Evolutionary conservation across 2,329 filamentous ascomycete genomes (phyloP).

Genomic region (Emydomyces testavorans): DNA sequence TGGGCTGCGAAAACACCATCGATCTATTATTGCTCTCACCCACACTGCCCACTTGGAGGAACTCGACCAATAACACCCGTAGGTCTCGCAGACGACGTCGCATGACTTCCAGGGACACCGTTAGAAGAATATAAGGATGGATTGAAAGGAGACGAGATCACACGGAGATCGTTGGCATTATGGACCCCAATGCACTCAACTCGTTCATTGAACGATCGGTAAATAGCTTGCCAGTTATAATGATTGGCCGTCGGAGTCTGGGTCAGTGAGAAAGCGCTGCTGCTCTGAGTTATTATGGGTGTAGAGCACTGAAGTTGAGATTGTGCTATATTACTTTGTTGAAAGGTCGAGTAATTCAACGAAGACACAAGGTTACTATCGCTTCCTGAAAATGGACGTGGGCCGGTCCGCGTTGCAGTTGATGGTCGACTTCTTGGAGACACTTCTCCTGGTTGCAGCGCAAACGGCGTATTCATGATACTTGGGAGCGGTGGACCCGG

Average conservation of each 20-base stretch:
- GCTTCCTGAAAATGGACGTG: background rate
- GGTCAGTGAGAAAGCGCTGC: constrained; percentile 8
- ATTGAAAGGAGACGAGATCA: background rate
- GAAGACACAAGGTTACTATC: constrained; percentile 1
- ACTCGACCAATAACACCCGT: constrained; percentile 29
- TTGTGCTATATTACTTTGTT: constrained; percentile 22
- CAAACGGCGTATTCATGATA: constrained; percentile 32
- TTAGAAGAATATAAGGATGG: background rate
- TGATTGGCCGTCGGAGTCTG: background rate
- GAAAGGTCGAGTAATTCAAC: constrained; percentile 22
- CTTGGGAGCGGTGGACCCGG: constrained; percentile 24
- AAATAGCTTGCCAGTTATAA: background rate
- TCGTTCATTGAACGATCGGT: constrained; percentile 5
- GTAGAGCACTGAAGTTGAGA: background rate
- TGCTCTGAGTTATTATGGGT: constrained; percentile 6
- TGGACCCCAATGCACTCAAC: constrained; percentile 1
- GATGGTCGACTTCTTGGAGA: constrained; percentile 25
- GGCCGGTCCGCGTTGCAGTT: constrained; percentile 17
- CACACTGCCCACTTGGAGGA: constrained; percentile 40
- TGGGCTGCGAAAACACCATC: background rate
- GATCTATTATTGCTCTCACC: constrained; percentile 28
- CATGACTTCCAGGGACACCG: background rate
- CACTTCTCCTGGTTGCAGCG: constrained; percentile 31
- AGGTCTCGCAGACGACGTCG: background rate
- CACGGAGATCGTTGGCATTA: background rate